These are phyloP conservation scores for Kuraishia capsulata DNA, from an alignment of 805 yeast species.

Conservation along the genomic window DNA sequence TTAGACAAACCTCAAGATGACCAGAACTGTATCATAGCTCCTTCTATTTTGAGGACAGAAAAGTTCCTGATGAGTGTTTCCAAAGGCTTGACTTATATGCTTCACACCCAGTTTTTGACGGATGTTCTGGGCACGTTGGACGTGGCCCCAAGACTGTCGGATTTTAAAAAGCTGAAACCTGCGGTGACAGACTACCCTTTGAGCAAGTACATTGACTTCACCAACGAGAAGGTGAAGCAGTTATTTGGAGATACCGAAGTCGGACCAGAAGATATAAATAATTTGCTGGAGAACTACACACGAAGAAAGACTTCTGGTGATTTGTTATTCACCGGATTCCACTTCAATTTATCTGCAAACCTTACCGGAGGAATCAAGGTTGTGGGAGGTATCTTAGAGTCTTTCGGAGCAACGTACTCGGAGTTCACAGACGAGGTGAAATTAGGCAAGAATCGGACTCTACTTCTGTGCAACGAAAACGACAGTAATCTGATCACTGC, in stretches of 20 bases:
- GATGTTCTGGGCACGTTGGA: slow-evolving; percentile 30
- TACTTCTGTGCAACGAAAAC: slow-evolving; percentile 11
- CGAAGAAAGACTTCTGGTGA: slow-evolving; percentile 9
- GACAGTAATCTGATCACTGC: slow-evolving; percentile 23
- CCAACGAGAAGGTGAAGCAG: slow-evolving; percentile 22
- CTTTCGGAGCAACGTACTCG: slow-evolving; percentile 43
- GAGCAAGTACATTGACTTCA: slow-evolving; percentile 18
- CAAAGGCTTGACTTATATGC: slow-evolving; percentile 37
- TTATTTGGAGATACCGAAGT: slow-evolving; percentile 19
- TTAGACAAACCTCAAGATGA: slow-evolving; percentile 29
- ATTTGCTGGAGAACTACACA: slow-evolving; percentile 12
- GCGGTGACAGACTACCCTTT: slow-evolving; percentile 15
- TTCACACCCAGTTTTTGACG: slow-evolving; percentile 46
- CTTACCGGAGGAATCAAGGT: slow-evolving; percentile 54
- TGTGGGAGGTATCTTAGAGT: slow-evolving; percentile 44
- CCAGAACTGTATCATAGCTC: slow-evolving; percentile 56
- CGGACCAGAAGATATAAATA: slow-evolving; percentile 11
- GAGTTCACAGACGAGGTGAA: slow-evolving; percentile 10
- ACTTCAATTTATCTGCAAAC: slow-evolving; percentile 45
- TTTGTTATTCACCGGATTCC: slow-evolving; percentile 35
- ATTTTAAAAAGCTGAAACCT: slow-evolving; percentile 17
- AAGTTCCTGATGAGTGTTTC: slow-evolving; percentile 72
- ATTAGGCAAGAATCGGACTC: not conserved
- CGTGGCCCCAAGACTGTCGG: slow-evolving; percentile 3
- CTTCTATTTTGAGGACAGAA: slow-evolving; percentile 76